Conservation (phyloP, 1,284 basidiomycete species). For the Thelephora terrestris region DNA sequence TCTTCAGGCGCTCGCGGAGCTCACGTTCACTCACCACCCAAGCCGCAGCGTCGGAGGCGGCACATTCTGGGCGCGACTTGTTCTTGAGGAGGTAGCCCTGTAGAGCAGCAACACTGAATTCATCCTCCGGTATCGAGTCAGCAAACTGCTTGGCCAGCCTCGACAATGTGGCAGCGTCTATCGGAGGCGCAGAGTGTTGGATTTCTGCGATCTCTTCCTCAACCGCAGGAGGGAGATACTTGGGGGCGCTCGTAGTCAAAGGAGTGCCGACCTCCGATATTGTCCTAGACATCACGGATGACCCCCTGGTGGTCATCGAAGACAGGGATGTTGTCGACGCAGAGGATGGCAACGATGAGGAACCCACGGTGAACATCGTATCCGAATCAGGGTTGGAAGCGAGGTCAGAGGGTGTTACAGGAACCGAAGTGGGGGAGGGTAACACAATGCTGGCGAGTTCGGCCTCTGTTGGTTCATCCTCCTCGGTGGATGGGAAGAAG, state of each 20-base stretch:
- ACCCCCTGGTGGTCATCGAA: slow-evolving; percentile 14
- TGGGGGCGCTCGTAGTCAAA: neutral
- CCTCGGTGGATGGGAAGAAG: slow-evolving; percentile 72
- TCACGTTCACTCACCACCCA: slow-evolving; percentile 69
- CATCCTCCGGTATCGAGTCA: slow-evolving; percentile 64
- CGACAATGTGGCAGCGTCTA: slow-evolving; percentile 51
- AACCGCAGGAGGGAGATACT: slow-evolving; percentile 53
- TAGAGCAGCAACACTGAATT: slow-evolving; percentile 77
- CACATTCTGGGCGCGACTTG: slow-evolving; percentile 66
- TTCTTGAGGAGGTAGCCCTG: slow-evolving; percentile 77
- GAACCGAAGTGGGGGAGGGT: slow-evolving; percentile 26
- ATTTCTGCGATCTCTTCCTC: slow-evolving; percentile 47
- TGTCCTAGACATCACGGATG: neutral
- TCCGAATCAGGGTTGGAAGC: slow-evolving; percentile 21
- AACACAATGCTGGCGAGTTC: slow-evolving; percentile 42
- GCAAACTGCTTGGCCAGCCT: slow-evolving; percentile 64
- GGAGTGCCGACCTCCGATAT: neutral
- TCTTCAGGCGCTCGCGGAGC: slow-evolving; percentile 56
- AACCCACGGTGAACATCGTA: slow-evolving; percentile 15
- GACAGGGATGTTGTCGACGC: slow-evolving; percentile 20
- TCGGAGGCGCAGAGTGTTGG: slow-evolving; percentile 50
- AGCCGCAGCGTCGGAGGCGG: slow-evolving; percentile 47
- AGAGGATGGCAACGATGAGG: slow-evolving; percentile 20
- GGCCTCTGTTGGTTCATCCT: slow-evolving; percentile 30
- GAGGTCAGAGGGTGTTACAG: slow-evolving; percentile 21